Evolutionary conservation across 1,139 yeast species (phyloP).

Genomic region (Petasospora fabianii): DNA sequence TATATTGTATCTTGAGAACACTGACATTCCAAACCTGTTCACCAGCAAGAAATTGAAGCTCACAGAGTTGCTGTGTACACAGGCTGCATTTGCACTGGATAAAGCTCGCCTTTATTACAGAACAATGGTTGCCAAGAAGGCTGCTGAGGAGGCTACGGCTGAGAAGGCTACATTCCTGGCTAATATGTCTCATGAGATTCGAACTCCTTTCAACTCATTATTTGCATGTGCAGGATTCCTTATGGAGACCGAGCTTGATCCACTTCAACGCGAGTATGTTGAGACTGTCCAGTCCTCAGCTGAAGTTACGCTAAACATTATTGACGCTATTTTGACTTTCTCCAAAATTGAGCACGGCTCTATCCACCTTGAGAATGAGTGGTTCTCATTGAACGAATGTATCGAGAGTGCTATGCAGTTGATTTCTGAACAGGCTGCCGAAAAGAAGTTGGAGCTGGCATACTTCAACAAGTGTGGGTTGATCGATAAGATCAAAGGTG

Average conservation of each 20-base stretch:
- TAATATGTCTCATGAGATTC: constrained; percentile 58
- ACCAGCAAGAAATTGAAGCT: constrained; percentile 39
- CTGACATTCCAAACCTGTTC: constrained; percentile 29
- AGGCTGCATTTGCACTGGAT: constrained; percentile 51
- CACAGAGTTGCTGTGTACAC: constrained; percentile 46
- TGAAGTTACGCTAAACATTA: constrained; percentile 49
- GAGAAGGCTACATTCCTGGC: constrained; percentile 57
- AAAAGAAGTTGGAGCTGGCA: constrained; percentile 45
- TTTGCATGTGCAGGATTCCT: constrained; percentile 53
- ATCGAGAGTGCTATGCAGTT: constrained; percentile 51
- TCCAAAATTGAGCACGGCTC: constrained; percentile 58
- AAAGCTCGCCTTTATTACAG: constrained; percentile 47
- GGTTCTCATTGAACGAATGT: constrained; percentile 49
- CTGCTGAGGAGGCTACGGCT: constrained; percentile 59
- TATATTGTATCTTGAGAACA: constrained; percentile 46
- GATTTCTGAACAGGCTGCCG: constrained; percentile 49
- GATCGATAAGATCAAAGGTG: constrained; percentile 45
- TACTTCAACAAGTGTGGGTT: constrained; percentile 43
- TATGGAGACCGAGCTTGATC: constrained; percentile 45
- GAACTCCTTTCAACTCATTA: constrained; percentile 57
- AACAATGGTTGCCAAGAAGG: constrained; percentile 50
- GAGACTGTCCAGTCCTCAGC: constrained; percentile 53
- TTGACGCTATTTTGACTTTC: constrained; percentile 55
- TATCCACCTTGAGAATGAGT: constrained; percentile 42
- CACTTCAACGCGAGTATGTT: constrained; percentile 50